Conservation (phyloP, 805 yeast species). For the Ogataea trehaloabstinens region DNA sequence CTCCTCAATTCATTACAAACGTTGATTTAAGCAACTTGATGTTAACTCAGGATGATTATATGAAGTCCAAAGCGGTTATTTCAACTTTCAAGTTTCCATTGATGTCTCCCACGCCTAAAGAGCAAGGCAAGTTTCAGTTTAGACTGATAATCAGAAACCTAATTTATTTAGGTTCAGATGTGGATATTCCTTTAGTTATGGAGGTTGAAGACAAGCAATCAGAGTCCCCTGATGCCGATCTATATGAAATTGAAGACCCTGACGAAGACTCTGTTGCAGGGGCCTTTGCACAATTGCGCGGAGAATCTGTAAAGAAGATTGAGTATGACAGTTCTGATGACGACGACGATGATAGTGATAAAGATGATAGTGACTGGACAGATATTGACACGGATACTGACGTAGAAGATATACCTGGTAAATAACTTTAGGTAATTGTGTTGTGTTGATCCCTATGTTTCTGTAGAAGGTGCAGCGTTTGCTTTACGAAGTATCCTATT, state of each 20-base stretch:
- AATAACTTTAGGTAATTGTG: too few relatives aligned
- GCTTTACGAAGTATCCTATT: slow-evolving; percentile 54
- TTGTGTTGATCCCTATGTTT: background rate
- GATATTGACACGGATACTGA: slow-evolving; percentile 67
- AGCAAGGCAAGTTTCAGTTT: slow-evolving; percentile 63
- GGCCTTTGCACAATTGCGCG: slow-evolving; percentile 67
- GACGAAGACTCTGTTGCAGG: slow-evolving; percentile 77
- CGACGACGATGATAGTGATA: slow-evolving; percentile 36
- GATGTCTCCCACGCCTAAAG: slow-evolving; percentile 74
- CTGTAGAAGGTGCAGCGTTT: slow-evolving; percentile 4
- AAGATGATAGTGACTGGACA: slow-evolving; percentile 36
- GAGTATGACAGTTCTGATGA: slow-evolving; percentile 41
- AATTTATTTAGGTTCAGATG: slow-evolving; percentile 79
- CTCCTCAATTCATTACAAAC: slow-evolving; percentile 52
- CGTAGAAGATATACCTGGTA: slow-evolving; percentile 43
- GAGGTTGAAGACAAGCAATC: slow-evolving; percentile 61
- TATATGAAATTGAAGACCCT: slow-evolving; percentile 64
- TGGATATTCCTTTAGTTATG: slow-evolving; percentile 69
- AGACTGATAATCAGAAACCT: slow-evolving; percentile 68
- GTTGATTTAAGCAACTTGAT: slow-evolving; percentile 55
- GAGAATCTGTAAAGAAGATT: slow-evolving; percentile 50
- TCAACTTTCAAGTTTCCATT: slow-evolving; percentile 77
- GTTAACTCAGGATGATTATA: slow-evolving; percentile 49
- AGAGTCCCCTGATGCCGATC: slow-evolving; percentile 40
- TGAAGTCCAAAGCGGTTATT: slow-evolving; percentile 46